These are phyloP conservation scores for Verticillium klebahnii DNA, from an alignment of 2,329 filamentous ascomycete species.

Conservation along the genomic window DNA sequence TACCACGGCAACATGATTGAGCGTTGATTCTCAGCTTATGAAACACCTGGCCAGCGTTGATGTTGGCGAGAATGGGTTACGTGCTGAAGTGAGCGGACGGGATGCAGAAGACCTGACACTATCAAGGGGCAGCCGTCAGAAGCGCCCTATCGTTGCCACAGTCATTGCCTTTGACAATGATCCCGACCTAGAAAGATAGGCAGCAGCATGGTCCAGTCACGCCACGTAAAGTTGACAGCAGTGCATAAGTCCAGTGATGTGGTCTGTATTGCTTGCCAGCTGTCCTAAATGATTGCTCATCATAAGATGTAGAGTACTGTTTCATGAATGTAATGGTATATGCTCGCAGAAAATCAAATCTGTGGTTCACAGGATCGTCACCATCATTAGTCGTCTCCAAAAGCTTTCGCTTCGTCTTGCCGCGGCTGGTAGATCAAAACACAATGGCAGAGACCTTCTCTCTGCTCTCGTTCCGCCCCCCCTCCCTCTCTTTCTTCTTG, in stretches of 20 bases:
- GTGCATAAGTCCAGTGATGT: background rate
- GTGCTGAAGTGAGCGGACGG: no score
- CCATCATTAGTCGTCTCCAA: background rate
- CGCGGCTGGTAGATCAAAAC: conserved; percentile 4
- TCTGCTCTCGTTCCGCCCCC: conserved; percentile 30
- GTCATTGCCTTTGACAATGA: no score
- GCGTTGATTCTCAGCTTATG: background rate
- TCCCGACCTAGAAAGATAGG: no score
- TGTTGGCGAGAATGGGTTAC: no score
- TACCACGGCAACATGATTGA: background rate
- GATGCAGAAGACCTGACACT: no score
- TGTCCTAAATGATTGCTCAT: background rate
- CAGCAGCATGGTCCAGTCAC: no score
- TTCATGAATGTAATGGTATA: background rate
- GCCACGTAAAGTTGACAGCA: no score
- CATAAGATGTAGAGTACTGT: background rate
- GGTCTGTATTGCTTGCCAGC: background rate
- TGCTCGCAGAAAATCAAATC: background rate
- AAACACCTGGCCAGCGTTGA: no score
- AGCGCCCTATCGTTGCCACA: no score
- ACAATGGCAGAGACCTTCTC: conserved; percentile 14
- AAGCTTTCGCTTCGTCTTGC: background rate
- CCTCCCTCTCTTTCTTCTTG: conserved; percentile 49
- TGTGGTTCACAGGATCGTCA: background rate
- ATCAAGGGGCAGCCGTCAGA: no score